These are phyloP conservation scores for Arachnopeziza araneosa DNA, from an alignment of 2,329 filamentous ascomycete genomes.

Conservation along the genomic window DNA sequence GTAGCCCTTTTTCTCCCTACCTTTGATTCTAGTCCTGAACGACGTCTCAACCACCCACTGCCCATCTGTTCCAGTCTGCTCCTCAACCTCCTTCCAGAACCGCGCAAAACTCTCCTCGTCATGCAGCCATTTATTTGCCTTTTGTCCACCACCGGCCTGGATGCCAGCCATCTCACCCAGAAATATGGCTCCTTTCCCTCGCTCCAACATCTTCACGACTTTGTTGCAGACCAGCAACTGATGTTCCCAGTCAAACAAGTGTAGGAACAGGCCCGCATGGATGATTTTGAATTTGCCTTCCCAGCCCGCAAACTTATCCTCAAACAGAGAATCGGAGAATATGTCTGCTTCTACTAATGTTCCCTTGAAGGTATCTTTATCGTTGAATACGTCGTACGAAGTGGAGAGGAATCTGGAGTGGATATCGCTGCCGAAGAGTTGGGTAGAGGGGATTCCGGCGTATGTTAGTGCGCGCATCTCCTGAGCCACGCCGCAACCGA, in stretches of 20 bases:
- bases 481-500: conserved; percentile 36
- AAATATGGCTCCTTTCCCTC: conserved; percentile 9
- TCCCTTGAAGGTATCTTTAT: conserved; percentile 27
- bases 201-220: conserved; percentile 11
- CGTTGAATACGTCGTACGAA: conserved; percentile 35
- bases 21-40: background rate
- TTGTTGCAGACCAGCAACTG: conserved; percentile 5
- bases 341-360: conserved; percentile 30
- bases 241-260: conserved; percentile 12
- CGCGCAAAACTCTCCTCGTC: conserved; percentile 5
- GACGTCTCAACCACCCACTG: conserved; percentile 3
- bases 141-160: conserved; percentile 1
- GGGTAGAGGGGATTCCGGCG: conserved; percentile 30
- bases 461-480: conserved; percentile 34
- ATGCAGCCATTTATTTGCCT: conserved; percentile 1
- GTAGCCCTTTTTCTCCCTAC: background rate
- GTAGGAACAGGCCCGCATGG: conserved; percentile 15
- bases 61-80: conserved; percentile 4
- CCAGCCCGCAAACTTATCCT: conserved; percentile 29
- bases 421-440: conserved; percentile 31
- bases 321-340: conserved; percentile 30
- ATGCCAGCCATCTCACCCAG: conserved; percentile 10
- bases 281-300: conserved; percentile 16
- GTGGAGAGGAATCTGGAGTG: conserved; percentile 31
- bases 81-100: conserved; percentile 8